Base-by-base conservation (phyloP, 2,329 filamentous ascomycete genomes). In the Leptographium wingfieldii region DNA sequence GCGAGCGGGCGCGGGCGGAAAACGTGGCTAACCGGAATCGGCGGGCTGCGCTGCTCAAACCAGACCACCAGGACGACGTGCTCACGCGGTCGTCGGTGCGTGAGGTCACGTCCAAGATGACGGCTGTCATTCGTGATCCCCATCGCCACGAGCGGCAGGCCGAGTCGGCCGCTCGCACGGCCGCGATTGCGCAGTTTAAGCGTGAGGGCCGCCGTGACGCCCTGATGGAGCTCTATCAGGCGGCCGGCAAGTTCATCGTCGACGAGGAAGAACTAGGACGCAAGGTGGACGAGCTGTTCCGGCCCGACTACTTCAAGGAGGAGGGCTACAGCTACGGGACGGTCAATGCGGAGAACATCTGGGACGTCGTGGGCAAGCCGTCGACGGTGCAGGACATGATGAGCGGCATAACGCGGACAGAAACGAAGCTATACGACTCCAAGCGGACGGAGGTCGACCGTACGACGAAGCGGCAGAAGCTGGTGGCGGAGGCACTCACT, bases 141-240 rank as follows among this genome's bases (percentile, higher is more conserved):
- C 65, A 77, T 10, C 82, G 87, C 43, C 81, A 83, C 68, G 70
- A 74, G 59, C 78, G 80, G 59, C 78, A 80, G n/a, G 71, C 74
- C 33, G 72, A 69, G 55, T 76, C 76, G 56, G 71, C 69, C 5
- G 67, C 62, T 46, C 73, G 72, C 53, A 75, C 77, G 16, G 71
- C 72, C 16, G 73, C 74, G 16, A 71, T 79, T 51, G 71, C 77
- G 38, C 73, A 72, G 11, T 71, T 75, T 58, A 84, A 84, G 69
- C 76, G 78, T 52, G 78, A 84, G 61, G 77, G 79, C 58, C 82
- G 87, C 57, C 79, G 82, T 62, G 83, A 92, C 65, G 81, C 86
- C 19, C 74, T 99, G 35, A 90, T 96, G 73, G 85, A 89, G 61
- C 80, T 99, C 14, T 99, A 99, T 74, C 88, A 94, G 75, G 88